These are phyloP conservation scores for Epichloe gansuensis DNA, from an alignment of 2,329 filamentous ascomycete genomes.

Conservation along the genomic window DNA sequence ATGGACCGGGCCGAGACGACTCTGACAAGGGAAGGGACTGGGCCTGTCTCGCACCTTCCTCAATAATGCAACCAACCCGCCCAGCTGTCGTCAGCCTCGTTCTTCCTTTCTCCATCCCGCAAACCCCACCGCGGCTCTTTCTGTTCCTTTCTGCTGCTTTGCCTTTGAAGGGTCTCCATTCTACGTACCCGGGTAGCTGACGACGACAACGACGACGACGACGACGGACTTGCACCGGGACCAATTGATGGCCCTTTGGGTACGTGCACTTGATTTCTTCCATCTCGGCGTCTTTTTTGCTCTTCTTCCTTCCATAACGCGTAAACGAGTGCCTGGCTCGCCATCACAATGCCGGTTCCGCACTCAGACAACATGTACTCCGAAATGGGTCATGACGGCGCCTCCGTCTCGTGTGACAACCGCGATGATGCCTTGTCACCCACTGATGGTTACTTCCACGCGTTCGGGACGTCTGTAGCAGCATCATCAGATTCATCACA, in stretches of 20 bases:
- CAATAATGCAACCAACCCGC: not conserved
- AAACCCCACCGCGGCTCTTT: not conserved
- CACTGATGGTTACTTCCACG: slow-evolving; percentile 39
- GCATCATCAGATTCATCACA: slow-evolving; percentile 15
- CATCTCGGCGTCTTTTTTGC: not conserved
- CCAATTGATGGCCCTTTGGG: not conserved
- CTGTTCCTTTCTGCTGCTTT: not conserved
- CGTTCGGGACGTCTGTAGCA: slow-evolving; percentile 19
- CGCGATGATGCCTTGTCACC: slow-evolving; percentile 29
- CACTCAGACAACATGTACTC: slow-evolving; percentile 37
- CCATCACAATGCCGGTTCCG: slow-evolving; percentile 28
- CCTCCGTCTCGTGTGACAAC: slow-evolving; percentile 22
- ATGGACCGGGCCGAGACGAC: no score
- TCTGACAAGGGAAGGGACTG: no score
- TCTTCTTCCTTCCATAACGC: not conserved
- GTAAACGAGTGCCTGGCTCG: not conserved
- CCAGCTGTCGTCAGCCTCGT: not conserved
- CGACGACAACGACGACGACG: not conserved
- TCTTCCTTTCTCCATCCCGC: not conserved
- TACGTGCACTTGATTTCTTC: not conserved
- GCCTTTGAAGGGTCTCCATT: not conserved
- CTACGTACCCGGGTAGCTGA: not conserved
- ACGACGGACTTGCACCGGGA: not conserved
- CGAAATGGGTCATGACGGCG: slow-evolving; percentile 11
- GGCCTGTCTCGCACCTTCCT: not conserved